Evolutionary conservation across 106 monocot genomes (phyloP).

Genomic region (Acanthochlamys bracteata): DNA sequence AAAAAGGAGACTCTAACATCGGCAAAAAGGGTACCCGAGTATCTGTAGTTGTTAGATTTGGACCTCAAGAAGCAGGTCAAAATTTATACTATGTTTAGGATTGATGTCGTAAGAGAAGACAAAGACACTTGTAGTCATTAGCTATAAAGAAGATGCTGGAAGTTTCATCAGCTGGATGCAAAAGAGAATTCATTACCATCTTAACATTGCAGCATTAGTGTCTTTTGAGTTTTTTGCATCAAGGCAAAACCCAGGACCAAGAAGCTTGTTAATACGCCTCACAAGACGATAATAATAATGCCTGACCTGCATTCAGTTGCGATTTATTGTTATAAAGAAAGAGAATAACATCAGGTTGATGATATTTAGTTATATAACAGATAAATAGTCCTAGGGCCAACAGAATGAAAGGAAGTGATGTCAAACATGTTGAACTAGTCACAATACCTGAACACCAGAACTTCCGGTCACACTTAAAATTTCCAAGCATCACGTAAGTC

Average conservation of each 20-base stretch:
- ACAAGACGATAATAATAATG: conserved; percentile 99
- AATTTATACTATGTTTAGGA: no score
- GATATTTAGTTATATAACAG: background rate
- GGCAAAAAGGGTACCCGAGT: no score
- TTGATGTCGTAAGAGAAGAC: no score
- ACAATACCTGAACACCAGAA: background rate
- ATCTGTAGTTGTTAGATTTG: no score
- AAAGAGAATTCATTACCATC: conserved; percentile 52
- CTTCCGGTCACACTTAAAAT: no score
- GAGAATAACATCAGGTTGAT: background rate
- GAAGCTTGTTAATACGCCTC: conserved; percentile 96
- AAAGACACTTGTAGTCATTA: no score
- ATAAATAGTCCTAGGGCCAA: background rate
- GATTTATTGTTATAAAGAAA: background rate
- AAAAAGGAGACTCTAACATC: no score
- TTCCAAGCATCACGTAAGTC: no score
- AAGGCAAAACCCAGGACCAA: conserved; percentile 78
- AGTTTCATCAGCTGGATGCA: no score
- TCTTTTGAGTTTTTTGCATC: conserved; percentile 97
- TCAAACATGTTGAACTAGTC: background rate
- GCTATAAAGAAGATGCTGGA: no score
- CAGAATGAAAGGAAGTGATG: background rate
- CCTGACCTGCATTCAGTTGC: conserved; percentile 56
- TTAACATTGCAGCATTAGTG: conserved; percentile 97
- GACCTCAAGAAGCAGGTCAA: no score